Evolutionary conservation across 2,329 filamentous ascomycete species (phyloP), one percentile per base, ranked within the genome.

Genomic region (Orbilia blumenaviensis): DNA sequence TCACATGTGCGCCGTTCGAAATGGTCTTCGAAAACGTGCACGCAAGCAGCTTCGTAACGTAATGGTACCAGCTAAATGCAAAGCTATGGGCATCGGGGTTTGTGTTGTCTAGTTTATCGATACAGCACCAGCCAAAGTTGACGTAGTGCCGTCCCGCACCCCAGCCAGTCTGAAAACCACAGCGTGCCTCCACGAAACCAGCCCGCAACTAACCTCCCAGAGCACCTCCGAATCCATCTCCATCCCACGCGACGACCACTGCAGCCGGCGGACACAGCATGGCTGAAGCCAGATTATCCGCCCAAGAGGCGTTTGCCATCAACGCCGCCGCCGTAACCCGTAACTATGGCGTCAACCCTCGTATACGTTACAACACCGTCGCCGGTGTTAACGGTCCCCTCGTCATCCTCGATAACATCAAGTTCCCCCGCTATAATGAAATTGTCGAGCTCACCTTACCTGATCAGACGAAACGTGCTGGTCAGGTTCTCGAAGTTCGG

Each of bases 361-460:
- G 90, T 83, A 88, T 98, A 85, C 90, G 91, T 82, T 99, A 99
- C 89, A 99, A 99, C 87, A 99, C 95, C 81, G 93, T 99, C 83
- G 92, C 93, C 82, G 94, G 94, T 86, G 91, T 99, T 85, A 99
- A 99, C 86, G 95, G 95, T 75, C 95, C 95, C 81, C 89, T 99
- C 84, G 95, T 99, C 83, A 94, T 99, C 82, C 89, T 99, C 80
- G 60, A 67, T 61, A 82, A 96, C 92, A 93, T 99, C 87, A 99
- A 99, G 91, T 96, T 93, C 84, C 95, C 95, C 78, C 88, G 90
- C 83, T 99, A 92, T 88, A 98, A 97, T 85, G 95, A 80, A 86
- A 99, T 99, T 83, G 95, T 99, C 80, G 93, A 91, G 78, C 85
- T 99, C 84, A 98, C 94, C 38, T 89, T 99, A 78, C 93, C 95